phyloP scores from a whole-genome alignment of 2,329 filamentous ascomycete genomes.

The Exophiala sp. region DNA sequence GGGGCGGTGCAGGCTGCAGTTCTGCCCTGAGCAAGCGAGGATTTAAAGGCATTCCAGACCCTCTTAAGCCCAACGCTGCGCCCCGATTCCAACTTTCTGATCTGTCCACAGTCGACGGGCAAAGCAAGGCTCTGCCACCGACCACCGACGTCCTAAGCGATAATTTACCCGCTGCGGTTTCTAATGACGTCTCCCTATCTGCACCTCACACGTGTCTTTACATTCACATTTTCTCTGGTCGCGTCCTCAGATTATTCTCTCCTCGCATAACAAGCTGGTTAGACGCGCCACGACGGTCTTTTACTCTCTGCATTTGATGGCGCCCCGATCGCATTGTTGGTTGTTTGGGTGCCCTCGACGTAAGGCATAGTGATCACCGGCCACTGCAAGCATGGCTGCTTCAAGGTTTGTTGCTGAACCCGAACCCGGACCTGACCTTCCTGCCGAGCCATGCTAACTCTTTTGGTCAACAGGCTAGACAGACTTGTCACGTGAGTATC shows the following conservation, averaged over 20 bases:
- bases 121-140: slow-evolving; percentile 1
- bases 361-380: background rate
- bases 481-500: slow-evolving; percentile 80
- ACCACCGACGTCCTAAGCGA: background rate
- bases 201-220: background rate
- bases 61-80: slow-evolving; percentile 22
- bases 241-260: background rate
- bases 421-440: background rate
- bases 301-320: slow-evolving; percentile 16
- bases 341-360: background rate
- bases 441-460: slow-evolving; percentile 19
- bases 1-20: slow-evolving; percentile 14
- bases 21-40: slow-evolving; percentile 17
- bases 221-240: background rate
- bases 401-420: slow-evolving; percentile 25
- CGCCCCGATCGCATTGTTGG: slow-evolving; percentile 5
- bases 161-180: background rate
- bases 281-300: background rate
- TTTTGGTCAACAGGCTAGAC: slow-evolving; percentile 59
- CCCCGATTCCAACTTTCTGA: slow-evolving; percentile 21
- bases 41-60: slow-evolving; percentile 25
- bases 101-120: too few species aligned
- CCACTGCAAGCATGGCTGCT: slow-evolving; percentile 15
- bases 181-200: background rate
- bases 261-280: background rate